Percentiles rank a stretch among this genome's conserved stretches.
Evolutionary conservation across 1,139 yeast species (phyloP).

Genomic region (Geotrichum australiense): DNA sequence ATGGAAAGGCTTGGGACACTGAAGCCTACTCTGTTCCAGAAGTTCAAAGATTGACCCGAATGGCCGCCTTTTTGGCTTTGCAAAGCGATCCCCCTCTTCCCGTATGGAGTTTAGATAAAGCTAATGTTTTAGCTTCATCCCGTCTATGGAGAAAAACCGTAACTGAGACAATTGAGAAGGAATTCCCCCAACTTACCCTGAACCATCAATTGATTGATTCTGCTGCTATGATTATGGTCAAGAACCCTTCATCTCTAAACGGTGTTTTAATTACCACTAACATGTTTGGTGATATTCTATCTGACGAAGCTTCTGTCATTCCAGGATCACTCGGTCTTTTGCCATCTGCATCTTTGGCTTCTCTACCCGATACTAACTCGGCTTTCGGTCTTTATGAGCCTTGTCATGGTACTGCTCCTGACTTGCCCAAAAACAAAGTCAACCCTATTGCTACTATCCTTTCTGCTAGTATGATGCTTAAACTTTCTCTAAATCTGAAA

Average conservation of each 20-base stretch:
- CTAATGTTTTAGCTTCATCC: conserved; percentile 92
- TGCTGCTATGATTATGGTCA: conserved; percentile 95
- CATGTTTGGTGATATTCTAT: conserved; percentile 97
- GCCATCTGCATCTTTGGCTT: conserved; percentile 94
- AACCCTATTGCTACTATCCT: conserved; percentile 93
- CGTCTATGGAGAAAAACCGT: conserved; percentile 95
- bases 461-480: conserved; percentile 95
- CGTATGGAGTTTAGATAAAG: conserved; percentile 95
- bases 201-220: conserved; percentile 96
- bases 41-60: conserved; percentile 89
- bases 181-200: conserved; percentile 78
- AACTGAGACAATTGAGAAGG: conserved; percentile 70
- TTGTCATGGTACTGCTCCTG: conserved; percentile 98
- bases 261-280: conserved; percentile 89
- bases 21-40: conserved; percentile 86
- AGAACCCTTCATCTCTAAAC: conserved; percentile 81
- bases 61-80: conserved; percentile 96
- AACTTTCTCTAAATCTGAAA: conserved; percentile 72
- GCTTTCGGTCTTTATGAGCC: conserved; percentile 98
- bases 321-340: conserved; percentile 95
- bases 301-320: conserved; percentile 95
- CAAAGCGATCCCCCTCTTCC: conserved; percentile 90
- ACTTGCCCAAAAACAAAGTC: conserved; percentile 76
- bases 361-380: conserved; percentile 88
- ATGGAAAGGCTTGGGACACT: conserved; percentile 85